These are phyloP conservation scores for Auricularia heimuer DNA, from an alignment of 768 basidiomycete species.

Conservation along the genomic window DNA sequence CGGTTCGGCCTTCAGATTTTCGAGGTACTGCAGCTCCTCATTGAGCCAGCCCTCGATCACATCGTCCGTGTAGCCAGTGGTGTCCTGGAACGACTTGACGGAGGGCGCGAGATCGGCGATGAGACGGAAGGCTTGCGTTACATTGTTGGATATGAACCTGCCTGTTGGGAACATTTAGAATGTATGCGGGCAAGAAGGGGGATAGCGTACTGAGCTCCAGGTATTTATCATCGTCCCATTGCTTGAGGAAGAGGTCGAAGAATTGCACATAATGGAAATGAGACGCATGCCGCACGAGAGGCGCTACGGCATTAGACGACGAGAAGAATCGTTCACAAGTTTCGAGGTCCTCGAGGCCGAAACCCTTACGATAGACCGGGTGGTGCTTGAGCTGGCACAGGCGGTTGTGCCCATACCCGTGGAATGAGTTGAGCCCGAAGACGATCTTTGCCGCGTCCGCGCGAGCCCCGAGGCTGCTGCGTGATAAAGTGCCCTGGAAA, in stretches of 20 bases:
- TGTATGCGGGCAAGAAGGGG: neutral
- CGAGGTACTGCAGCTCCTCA: conserved; percentile 1
- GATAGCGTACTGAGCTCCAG: conserved; percentile 7
- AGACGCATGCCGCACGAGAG: conserved; percentile 11
- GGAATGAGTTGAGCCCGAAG: conserved; percentile 8
- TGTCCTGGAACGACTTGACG: neutral
- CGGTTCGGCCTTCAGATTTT: conserved; percentile 2
- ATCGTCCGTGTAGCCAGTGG: neutral
- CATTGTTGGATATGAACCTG: neutral
- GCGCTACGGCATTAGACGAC: conserved; percentile 9
- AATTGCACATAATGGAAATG: conserved; percentile 8
- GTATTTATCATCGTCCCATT: conserved; percentile 17
- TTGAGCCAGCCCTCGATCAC: neutral
- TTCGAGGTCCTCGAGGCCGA: conserved; percentile 15
- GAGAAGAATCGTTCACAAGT: conserved; percentile 14
- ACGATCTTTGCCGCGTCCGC: neutral
- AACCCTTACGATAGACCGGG: conserved; percentile 8
- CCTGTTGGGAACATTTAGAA: neutral
- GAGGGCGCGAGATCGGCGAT: neutral
- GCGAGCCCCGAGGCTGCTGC: neutral
- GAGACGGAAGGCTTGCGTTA: neutral
- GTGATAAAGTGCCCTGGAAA: neutral
- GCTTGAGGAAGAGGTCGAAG: conserved; percentile 11
- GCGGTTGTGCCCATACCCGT: conserved; percentile 14
- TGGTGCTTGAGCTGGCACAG: conserved; percentile 14